phyloP scores from a whole-genome alignment of 345 rosid species.

The Eucalyptus shirleyi region DNA sequence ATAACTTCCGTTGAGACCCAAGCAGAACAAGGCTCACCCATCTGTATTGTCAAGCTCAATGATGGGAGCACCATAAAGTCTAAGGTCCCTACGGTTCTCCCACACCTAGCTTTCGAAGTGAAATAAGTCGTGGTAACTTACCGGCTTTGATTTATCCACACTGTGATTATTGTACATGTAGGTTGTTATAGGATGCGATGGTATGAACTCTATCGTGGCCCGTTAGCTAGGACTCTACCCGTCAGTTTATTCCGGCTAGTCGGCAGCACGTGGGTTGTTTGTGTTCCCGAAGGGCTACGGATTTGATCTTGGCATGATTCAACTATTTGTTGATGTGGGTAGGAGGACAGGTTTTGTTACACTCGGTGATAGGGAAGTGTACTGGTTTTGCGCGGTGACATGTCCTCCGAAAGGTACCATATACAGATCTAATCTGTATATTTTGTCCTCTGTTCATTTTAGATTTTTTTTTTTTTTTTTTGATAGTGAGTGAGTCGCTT shows the following conservation, averaged over 20 bases:
- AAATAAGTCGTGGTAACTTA: neutral
- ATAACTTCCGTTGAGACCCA: conserved; percentile 3
- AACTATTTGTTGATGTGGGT: conserved; percentile 5
- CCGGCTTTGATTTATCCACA: neutral
- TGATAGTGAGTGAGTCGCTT: neutral
- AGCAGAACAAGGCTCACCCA: neutral
- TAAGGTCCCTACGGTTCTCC: neutral
- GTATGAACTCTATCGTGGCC: conserved; percentile 19
- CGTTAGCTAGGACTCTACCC: conserved; percentile 14
- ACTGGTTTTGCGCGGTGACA: conserved; percentile 1
- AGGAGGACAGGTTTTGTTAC: conserved; percentile 15
- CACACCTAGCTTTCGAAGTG: neutral
- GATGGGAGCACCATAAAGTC: conserved; percentile 20
- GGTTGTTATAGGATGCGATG: conserved; percentile 31
- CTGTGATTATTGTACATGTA: neutral
- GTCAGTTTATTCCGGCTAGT: conserved; percentile 8
- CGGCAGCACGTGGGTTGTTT: conserved; percentile 10
- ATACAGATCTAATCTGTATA: neutral
- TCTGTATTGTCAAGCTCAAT: neutral
- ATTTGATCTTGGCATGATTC: neutral
- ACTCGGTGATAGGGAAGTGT: conserved; percentile 11
- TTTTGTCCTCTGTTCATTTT: neutral
- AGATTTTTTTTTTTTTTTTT: neutral
- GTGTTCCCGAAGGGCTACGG: conserved; percentile 20
- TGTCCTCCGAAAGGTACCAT: conserved; percentile 2